phyloP scores from a whole-genome alignment of 2,329 filamentous ascomycete genomes.

The Diaporthe sp. region DNA sequence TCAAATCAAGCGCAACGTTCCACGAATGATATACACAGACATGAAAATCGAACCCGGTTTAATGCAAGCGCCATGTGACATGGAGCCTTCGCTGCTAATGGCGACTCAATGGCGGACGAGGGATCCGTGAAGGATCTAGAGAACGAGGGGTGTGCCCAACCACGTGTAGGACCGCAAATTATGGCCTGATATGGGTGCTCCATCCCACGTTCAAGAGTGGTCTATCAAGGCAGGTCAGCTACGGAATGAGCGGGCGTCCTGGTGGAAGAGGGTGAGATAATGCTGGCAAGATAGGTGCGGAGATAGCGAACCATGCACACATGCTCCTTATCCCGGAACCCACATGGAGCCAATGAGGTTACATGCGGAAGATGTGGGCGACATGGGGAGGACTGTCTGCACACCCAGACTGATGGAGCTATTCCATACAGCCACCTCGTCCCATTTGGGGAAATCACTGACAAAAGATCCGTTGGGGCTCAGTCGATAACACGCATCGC shows the following conservation, averaged over 20 bases:
- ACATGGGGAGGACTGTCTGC: conserved; percentile 1
- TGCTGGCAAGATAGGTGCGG: neutral
- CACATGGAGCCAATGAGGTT: conserved; percentile 6
- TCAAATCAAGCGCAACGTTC: conserved; percentile 4
- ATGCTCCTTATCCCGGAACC: neutral
- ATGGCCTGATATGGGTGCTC: conserved; percentile 10
- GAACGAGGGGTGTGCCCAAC: conserved; percentile 3
- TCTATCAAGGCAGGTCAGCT: conserved; percentile 10
- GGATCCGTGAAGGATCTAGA: neutral
- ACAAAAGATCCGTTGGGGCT: neutral
- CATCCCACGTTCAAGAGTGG: neutral
- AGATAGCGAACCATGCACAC: conserved; percentile 14
- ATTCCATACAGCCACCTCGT: neutral
- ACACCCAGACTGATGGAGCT: neutral
- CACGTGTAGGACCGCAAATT: neutral
- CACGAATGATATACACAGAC: neutral
- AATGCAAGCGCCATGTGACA: conserved; percentile 14
- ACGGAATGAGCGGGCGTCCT: neutral
- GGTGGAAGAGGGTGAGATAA: neutral
- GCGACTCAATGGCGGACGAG: neutral
- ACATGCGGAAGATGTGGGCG: neutral
- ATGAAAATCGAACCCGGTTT: neutral
- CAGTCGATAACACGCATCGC: neutral
- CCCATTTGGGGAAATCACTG: neutral
- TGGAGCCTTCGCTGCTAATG: neutral